Evolutionary conservation across 108 stramenopile species (phyloP), one percentile per base, ranked within the genome.

Genomic region (Skeletonema potamos): DNA sequence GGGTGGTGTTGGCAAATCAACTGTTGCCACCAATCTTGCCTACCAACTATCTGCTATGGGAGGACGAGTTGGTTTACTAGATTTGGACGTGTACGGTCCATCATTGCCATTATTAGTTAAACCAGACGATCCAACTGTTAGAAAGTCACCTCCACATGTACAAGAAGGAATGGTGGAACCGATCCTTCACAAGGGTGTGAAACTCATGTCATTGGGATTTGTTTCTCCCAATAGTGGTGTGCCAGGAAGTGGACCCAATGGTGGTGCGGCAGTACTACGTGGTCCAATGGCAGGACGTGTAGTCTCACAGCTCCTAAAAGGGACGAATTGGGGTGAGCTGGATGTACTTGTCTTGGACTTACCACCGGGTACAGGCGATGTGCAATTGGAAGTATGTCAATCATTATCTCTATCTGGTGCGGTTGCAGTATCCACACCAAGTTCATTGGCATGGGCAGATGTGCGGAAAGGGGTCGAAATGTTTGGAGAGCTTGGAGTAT

Each of bases 1-100:
- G 79, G 99, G 99, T 26, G 99, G 99, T 6, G 99, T 99, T 7
- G 99, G 99, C 43, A 99, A 99, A 71, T 96, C 94, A 28, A 99
- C 99, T 4, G 86, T 98, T 22, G 96, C 98, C 3, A 88, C 93
- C 33, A 98, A 99, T 73, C 89, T 99, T 12, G 99, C 99, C n/a
- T 97, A 91, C 70, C 92, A 97, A 66, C 87, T 99, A 7, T 87
- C 95, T 3, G 71, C 84, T 26, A 64, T 85, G 72, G 97, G 96
- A 13, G 90, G 87, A 9, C 69, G 83, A n/a, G 87, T 99, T 8
- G 99, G 98, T 17, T 64, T 99, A n/a, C 70, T 98, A 3, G 99
- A 99, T 83, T 87, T 97, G 12, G 99, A 99, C 64, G 83, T 99
- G 0, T 98, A 98, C 62, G 99, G 99, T 15, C 99, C 99, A 7